A percentile compares a stretch with the other conserved stretches of the same genome.
phyloP scores from a whole-genome alignment of 345 rosid genomes.

The Hibiscus mutabilis region DNA sequence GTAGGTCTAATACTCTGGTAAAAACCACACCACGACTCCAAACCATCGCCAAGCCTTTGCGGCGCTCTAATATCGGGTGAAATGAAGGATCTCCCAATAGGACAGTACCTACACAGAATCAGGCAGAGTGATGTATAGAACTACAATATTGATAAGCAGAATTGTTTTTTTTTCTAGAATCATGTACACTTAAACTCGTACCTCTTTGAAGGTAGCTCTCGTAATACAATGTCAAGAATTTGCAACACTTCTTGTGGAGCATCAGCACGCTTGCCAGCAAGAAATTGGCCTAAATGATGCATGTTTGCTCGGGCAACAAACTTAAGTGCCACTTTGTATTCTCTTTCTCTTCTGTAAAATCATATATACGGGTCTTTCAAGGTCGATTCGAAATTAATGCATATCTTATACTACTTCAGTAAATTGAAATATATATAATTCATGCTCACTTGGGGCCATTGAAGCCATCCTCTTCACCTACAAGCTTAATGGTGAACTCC shows the following conservation, averaged over 20 bases:
- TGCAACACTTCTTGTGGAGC: constrained; percentile 33
- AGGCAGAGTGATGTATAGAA: constrained; percentile 15
- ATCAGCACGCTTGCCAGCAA: constrained; percentile 29
- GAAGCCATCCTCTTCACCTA: background rate
- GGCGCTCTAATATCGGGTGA: constrained; percentile 22
- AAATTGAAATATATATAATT: background rate
- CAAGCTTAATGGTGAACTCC: background rate
- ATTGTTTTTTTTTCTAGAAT: background rate
- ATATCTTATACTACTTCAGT: background rate
- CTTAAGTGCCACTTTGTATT: constrained; percentile 27
- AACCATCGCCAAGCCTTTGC: constrained; percentile 24
- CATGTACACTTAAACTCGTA: background rate
- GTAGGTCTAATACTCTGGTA: constrained; percentile 41
- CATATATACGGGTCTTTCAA: background rate
- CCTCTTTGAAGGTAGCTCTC: constrained; percentile 16
- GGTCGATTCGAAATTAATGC: background rate
- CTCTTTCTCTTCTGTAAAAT: constrained; percentile 4
- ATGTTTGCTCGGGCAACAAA: constrained; percentile 28
- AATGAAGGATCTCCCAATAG: constrained; percentile 28
- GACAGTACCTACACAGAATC: background rate
- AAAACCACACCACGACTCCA: constrained; percentile 39
- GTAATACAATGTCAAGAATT: constrained; percentile 30
- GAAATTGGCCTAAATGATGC: constrained; percentile 22
- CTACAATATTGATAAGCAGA: background rate
- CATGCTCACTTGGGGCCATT: background rate